These are phyloP conservation scores for Murraya paniculata DNA, from an alignment of 345 rosid genomes.

Conservation along the genomic window DNA sequence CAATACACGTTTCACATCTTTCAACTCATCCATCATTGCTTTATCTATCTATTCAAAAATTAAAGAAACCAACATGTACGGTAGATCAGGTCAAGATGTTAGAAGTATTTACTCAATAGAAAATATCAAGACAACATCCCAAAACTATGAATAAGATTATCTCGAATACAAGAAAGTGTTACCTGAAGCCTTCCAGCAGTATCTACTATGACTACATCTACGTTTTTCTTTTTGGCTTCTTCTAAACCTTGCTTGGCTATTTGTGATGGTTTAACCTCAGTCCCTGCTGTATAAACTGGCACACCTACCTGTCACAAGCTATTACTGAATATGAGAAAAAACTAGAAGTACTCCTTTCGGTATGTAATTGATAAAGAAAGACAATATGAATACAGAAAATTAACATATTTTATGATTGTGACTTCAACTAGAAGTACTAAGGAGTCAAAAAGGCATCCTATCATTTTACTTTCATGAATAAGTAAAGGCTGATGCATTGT, in stretches of 20 bases:
- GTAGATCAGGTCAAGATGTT: neutral
- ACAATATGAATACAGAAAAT: neutral
- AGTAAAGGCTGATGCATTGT: neutral
- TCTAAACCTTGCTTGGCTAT: constrained; percentile 84
- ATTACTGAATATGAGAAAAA: constrained; percentile 27
- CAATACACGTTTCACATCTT: constrained; percentile 79
- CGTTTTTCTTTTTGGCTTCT: constrained; percentile 78
- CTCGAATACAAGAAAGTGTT: constrained; percentile 5
- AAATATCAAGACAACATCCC: neutral
- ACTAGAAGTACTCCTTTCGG: neutral
- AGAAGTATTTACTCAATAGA: neutral
- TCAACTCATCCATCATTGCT: constrained; percentile 97
- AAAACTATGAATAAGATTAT: neutral
- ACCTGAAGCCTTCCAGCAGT: constrained; percentile 99
- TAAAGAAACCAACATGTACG: constrained; percentile 1
- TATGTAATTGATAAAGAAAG: neutral
- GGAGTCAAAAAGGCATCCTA: neutral
- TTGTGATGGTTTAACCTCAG: constrained; percentile 80
- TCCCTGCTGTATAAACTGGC: constrained; percentile 86
- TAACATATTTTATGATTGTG: neutral
- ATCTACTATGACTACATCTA: constrained; percentile 89
- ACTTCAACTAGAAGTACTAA: neutral
- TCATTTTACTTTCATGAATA: neutral
- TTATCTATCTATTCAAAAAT: constrained; percentile 66
- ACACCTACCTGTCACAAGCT: constrained; percentile 76